Percentiles rank a stretch among this genome's conserved stretches.
Evolutionary conservation across 2,329 filamentous ascomycete species (phyloP).

Genomic region (Rachicladosporium sp.): DNA sequence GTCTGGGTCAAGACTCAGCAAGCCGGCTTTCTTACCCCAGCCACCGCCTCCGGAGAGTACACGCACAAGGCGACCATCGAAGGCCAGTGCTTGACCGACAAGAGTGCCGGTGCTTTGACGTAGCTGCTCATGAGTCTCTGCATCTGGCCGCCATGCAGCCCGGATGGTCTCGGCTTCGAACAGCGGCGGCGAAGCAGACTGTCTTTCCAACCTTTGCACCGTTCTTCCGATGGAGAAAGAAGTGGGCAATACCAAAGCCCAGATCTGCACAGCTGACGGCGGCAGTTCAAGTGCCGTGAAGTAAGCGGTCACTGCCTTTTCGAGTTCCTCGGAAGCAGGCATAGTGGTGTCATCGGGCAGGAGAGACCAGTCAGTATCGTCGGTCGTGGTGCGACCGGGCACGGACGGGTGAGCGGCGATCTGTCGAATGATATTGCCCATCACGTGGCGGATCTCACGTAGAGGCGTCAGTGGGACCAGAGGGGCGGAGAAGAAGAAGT

Average conservation of each 20-base stretch:
- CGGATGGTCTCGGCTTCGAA: too few species aligned
- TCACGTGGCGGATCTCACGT: slow-evolving; percentile 49
- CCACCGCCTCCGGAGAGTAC: slow-evolving; percentile 69
- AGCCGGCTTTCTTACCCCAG: slow-evolving; percentile 69
- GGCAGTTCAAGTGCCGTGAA: slow-evolving; percentile 33
- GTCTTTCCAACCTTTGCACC: not conserved
- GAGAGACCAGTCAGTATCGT: slow-evolving; percentile 9
- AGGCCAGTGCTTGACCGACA: not conserved
- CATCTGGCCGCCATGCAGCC: too few species aligned
- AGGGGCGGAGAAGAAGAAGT: slow-evolving; percentile 10
- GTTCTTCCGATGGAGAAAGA: not conserved
- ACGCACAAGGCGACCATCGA: slow-evolving; percentile 31
- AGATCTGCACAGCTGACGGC: slow-evolving; percentile 48
- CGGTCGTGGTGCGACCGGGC: not conserved
- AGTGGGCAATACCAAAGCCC: slow-evolving; percentile 57
- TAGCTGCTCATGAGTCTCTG: too few species aligned
- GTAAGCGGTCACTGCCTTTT: slow-evolving; percentile 48
- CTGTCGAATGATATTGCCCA: slow-evolving; percentile 68
- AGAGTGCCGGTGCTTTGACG: too few species aligned
- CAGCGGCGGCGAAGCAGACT: too few species aligned
- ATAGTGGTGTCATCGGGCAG: slow-evolving; percentile 17
- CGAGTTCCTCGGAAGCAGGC: slow-evolving; percentile 61
- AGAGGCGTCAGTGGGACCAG: slow-evolving; percentile 48
- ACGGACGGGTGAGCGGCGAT: slow-evolving; percentile 29
- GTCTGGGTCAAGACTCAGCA: slow-evolving; percentile 67